Evolutionary conservation across 2,329 filamentous ascomycete genomes (phyloP).

Genomic region (Penicillium sp.): DNA sequence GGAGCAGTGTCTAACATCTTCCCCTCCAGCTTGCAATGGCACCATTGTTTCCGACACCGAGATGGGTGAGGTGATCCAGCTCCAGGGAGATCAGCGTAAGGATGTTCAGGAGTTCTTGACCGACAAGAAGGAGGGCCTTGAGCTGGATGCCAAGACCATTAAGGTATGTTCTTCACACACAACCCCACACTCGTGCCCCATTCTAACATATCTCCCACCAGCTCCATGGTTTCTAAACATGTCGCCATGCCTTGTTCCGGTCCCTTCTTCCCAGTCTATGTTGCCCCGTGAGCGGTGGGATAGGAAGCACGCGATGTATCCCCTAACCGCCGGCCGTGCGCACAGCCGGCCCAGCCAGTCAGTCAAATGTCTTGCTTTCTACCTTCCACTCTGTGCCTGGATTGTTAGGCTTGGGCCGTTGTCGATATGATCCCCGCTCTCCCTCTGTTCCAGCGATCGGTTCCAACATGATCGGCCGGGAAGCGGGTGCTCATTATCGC

Average conservation of each 20-base stretch:
- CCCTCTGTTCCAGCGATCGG: conserved; percentile 24
- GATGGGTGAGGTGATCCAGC: conserved; percentile 99
- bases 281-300: conserved; percentile 43
- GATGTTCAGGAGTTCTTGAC: conserved; percentile 97
- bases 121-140: conserved; percentile 93
- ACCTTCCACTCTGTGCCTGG: conserved; percentile 31
- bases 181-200: background rate
- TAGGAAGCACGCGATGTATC: conserved; percentile 37
- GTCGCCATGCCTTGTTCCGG: conserved; percentile 47
- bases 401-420: conserved; percentile 37
- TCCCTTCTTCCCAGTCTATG: conserved; percentile 48
- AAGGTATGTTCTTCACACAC: conserved; percentile 64
- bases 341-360: conserved; percentile 22
- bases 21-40: conserved; percentile 90
- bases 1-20: background rate
- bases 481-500: conserved; percentile 27
- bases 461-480: conserved; percentile 26
- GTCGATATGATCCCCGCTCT: conserved; percentile 34
- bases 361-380: conserved; percentile 29
- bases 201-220: conserved; percentile 23
- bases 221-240: conserved; percentile 58
- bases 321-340: conserved; percentile 30
- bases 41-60: conserved; percentile 94
- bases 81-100: conserved; percentile 98
- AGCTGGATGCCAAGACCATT: conserved; percentile 94